phyloP scores from a whole-genome alignment of 768 basidiomycete genomes.

The Hysterangium stoloniferum region DNA sequence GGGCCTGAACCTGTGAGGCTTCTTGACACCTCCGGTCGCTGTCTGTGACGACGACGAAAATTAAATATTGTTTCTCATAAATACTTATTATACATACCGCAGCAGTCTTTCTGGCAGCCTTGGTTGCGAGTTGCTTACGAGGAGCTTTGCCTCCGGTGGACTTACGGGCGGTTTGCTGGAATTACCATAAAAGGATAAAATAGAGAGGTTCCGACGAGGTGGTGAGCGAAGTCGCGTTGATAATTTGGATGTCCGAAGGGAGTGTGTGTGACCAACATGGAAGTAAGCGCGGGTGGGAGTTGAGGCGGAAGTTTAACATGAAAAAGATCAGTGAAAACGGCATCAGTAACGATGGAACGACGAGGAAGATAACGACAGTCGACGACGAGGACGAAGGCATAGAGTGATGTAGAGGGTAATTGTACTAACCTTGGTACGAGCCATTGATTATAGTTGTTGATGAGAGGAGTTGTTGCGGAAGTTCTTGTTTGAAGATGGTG shows the following conservation, averaged over 20 bases:
- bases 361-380: background rate
- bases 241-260: conserved; percentile 3
- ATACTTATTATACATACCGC: conserved; percentile 10
- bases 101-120: conserved; percentile 28
- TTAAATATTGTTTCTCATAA: conserved; percentile 17
- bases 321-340: conserved; percentile 4
- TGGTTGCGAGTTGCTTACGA: conserved; percentile 29
- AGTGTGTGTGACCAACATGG: background rate
- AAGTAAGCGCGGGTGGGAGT: conserved; percentile 2
- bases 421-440: conserved; percentile 13
- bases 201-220: background rate
- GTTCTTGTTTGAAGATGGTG: conserved; percentile 8
- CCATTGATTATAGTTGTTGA: conserved; percentile 2
- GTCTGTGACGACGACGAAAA: conserved; percentile 18
- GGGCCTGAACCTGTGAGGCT: conserved; percentile 95
- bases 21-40: conserved; percentile 96
- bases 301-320: conserved; percentile 3
- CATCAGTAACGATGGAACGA: background rate
- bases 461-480: conserved; percentile 6
- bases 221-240: background rate
- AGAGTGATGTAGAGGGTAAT: background rate
- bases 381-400: conserved; percentile 4
- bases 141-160: conserved; percentile 28
- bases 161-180: conserved; percentile 28
- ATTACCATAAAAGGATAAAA: conserved; percentile 14